A percentile compares a stretch with the other conserved stretches of the same genome.
These are phyloP conservation scores for Magnusiomyces sp. DNA, from an alignment of 1,139 yeast species.

Conservation along the genomic window DNA sequence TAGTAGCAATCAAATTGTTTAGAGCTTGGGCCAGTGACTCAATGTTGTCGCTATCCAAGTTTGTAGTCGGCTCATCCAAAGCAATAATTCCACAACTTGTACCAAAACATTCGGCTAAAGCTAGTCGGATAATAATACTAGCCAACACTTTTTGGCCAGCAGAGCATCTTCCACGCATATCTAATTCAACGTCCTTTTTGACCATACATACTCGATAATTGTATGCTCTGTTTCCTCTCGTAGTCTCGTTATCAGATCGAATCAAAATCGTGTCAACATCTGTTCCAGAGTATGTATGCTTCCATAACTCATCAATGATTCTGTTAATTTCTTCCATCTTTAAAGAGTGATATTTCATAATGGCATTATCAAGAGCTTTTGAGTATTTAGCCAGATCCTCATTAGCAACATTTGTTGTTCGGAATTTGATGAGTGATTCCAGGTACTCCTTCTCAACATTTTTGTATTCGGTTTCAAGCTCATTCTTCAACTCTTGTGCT, in stretches of 20 bases:
- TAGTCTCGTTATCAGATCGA: conserved; percentile 61
- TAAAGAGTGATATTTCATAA: conserved; percentile 83
- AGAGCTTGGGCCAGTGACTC: conserved; percentile 81
- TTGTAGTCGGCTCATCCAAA: conserved; percentile 96
- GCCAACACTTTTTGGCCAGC: conserved; percentile 98
- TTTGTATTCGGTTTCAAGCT: conserved; percentile 61
- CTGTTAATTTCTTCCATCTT: conserved; percentile 92
- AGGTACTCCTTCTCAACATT: conserved; percentile 57
- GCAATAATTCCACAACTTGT: conserved; percentile 92
- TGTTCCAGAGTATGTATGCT: conserved; percentile 86
- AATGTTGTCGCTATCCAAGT: conserved; percentile 81
- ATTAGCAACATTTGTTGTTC: conserved; percentile 69
- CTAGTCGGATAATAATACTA: conserved; percentile 80
- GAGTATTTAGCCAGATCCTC: conserved; percentile 78
- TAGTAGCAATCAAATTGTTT: conserved; percentile 61
- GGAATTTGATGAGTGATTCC: conserved; percentile 66
- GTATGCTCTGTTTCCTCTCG: conserved; percentile 61
- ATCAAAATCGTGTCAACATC: conserved; percentile 90
- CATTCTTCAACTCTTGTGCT: conserved; percentile 60
- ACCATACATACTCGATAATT: conserved; percentile 94
- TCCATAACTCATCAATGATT: conserved; percentile 87
- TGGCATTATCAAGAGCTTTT: conserved; percentile 83
- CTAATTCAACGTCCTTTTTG: conserved; percentile 83
- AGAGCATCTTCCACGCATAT: conserved; percentile 96
- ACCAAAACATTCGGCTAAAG: conserved; percentile 94